Evolutionary conservation across 805 yeast genomes (phyloP), one percentile per base, ranked within the genome.

Genomic region (Metschnikowia similis): DNA sequence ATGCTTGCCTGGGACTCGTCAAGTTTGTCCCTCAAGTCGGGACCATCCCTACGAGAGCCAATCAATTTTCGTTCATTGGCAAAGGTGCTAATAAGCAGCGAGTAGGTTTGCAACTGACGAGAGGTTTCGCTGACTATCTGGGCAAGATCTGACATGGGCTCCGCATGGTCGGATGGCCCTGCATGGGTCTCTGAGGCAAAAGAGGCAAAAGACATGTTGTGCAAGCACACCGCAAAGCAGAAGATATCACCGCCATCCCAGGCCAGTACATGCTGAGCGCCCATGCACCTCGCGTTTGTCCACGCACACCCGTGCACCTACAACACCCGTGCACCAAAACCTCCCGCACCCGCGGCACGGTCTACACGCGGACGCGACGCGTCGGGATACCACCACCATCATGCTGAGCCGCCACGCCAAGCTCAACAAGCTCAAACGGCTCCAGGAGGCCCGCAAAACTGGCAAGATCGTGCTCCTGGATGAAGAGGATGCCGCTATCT

Each of bases 371-470:
- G 16, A 26, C 30, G 45, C 45, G 45, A 30, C 45, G 36, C 45
- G 37, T n/a, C 35, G 29, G 27, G 10, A 16, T n/a, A 6, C 6
- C 31, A 17, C 6, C 36, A 28, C 16, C 47, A 10, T 36, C n/a
- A 50, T 48, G 52, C 69, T 69, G 73, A 61, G 70, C 27, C 63
- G 66, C 53, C 61, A 62, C 35, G 57, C 66, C 48, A 72, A 67
- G 43, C 67, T 67, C 44, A 71, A 75, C 47, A 84, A 80, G 66
- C 69, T 87, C 28, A 84, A 81, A 56, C 78, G 83, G 53, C 74
- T 87, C 47, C 76, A 83, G 49, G 83, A 78, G 50, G 83, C 90
- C 17, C 76, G 89, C 64, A 76, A 78, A 21, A 81, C 86, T 2
- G 84, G 82, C 7, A 72, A 74, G 50, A 66, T 79, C 35, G 65